phyloP scores from a whole-genome alignment of 1,284 basidiomycete species.

The Apiotrichum mycotoxinovorans region DNA sequence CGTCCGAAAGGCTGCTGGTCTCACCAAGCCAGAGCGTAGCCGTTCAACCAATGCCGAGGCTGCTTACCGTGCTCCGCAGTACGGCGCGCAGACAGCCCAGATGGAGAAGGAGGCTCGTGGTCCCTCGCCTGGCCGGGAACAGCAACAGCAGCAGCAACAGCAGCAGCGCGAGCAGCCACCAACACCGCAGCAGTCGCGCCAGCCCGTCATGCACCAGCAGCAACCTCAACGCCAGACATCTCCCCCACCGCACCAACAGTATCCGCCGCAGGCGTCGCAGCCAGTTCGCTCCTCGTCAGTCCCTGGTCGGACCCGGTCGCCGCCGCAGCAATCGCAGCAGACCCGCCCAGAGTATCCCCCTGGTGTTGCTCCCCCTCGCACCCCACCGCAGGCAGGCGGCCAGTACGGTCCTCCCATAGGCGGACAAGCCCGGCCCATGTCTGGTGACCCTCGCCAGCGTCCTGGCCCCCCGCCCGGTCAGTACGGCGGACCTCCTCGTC shows the following conservation, averaged over 20 bases:
- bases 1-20: conserved; percentile 31
- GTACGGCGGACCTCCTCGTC: conserved; percentile 1
- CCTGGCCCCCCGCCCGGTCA: conserved; percentile 1
- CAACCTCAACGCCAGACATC: conserved; percentile 9
- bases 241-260: background rate
- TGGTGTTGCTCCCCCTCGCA: conserved; percentile 15
- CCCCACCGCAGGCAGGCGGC: background rate
- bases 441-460: conserved; percentile 8
- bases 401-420: background rate
- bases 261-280: conserved; percentile 4
- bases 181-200: background rate
- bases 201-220: background rate
- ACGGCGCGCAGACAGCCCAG: conserved; percentile 85
- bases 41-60: conserved; percentile 66
- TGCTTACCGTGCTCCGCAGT: conserved; percentile 80
- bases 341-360: conserved; percentile 16
- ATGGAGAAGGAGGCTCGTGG: conserved; percentile 70
- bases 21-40: conserved; percentile 45
- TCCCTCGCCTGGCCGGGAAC: conserved; percentile 6
- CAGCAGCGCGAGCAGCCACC: conserved; percentile 2
- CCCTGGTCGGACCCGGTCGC: conserved; percentile 12
- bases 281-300: conserved; percentile 15
- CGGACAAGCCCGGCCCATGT: background rate
- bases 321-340: conserved; percentile 16
- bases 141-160: conserved; percentile 20